Evolutionary conservation across 352 stramenopile species (phyloP).

Genomic region (Globisporangium paddicum): DNA sequence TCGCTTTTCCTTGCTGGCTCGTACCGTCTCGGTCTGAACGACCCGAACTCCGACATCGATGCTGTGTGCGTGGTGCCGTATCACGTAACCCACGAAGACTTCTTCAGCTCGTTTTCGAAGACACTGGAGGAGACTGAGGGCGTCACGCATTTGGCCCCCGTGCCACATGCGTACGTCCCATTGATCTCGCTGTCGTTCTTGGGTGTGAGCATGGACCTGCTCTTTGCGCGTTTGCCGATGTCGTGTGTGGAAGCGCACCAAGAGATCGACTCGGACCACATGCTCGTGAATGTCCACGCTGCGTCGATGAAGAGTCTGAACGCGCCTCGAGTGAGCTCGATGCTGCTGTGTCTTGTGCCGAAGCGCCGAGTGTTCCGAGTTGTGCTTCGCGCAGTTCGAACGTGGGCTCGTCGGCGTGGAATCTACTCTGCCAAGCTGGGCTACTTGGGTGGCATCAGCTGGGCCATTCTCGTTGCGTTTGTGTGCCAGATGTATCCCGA

Average conservation of each 20-base stretch:
- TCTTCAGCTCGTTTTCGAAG: slow-evolving; percentile 76
- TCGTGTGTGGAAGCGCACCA: slow-evolving; percentile 58
- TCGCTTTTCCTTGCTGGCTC: slow-evolving; percentile 85
- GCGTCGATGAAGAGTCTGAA: slow-evolving; percentile 94
- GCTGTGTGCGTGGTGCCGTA: slow-evolving; percentile 77
- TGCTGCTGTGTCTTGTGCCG: slow-evolving; percentile 91
- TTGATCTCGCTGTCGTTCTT: slow-evolving; percentile 90
- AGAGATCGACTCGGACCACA: slow-evolving; percentile 83
- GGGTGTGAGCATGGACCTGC: slow-evolving; percentile 87
- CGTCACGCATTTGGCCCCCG: slow-evolving; percentile 72
- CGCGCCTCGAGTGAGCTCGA: slow-evolving; percentile 93
- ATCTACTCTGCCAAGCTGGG: slow-evolving; percentile 97
- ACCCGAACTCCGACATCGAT: slow-evolving; percentile 82
- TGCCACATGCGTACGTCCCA: slow-evolving; percentile 90
- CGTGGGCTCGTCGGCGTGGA: slow-evolving; percentile 84
- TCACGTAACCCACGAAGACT: slow-evolving; percentile 82
- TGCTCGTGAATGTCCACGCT: slow-evolving; percentile 91
- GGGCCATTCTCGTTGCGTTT: slow-evolving; percentile 96
- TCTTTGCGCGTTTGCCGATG: slow-evolving; percentile 84
- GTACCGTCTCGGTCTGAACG: slow-evolving; percentile 78
- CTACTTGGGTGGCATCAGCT: slow-evolving; percentile 98
- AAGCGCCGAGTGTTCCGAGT: slow-evolving; percentile 88
- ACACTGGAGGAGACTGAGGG: slow-evolving; percentile 56
- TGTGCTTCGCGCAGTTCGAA: slow-evolving; percentile 63
- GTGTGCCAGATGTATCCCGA: slow-evolving; percentile 90